Evolutionary conservation across 257 asterid species (phyloP), one percentile per base, ranked within the genome.

Genomic region (Solanum corneliomulleri): DNA sequence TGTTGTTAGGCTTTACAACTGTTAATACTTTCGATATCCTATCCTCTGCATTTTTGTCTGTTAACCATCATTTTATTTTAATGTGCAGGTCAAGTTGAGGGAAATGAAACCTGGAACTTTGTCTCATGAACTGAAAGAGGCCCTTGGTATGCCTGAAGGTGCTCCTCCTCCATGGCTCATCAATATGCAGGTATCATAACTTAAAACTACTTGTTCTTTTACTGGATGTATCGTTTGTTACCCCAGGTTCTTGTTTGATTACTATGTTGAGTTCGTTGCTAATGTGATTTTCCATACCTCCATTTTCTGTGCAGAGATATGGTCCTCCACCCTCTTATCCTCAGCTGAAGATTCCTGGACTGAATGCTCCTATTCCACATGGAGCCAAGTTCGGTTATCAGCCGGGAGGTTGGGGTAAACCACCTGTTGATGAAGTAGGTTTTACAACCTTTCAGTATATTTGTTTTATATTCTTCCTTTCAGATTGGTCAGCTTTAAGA

Each of bases 121-220:
- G 91, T 96, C 99, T 1, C 98, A 93, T 9, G 99, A 97, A 75
- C 90, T 97, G 49, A 95, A 96, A 89, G 99, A 97, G 88, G 96
- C 98, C 66, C 99, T 97, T 87, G 98, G 99, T 88, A 97, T 97
- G 99, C 97, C 99, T 41, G 98, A 97, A 85, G 98, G 98, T n/a
- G 94, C 99, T 88, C 99, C 99, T 86, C 99, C 99, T 89, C 99
- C 99, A 83, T 97, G 99, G 99, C 98, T 97, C 70, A 92, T 97
- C 89, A 96, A 97, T 88, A 97, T 97, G 99, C 99, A 97, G 99
- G 99, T 96, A 69, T 37, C 86, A 60, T 62, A 77, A 66, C 39
- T 29, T 49, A 52, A 47, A 81, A 29, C 69, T 81, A 20, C 20
- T 6, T 29, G 45, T 81, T 81, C 37, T 42, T 31, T 31, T 29